Evolutionary conservation across 1,284 basidiomycete genomes (phyloP).

Genomic region (Lignosus rhinocerotis): DNA sequence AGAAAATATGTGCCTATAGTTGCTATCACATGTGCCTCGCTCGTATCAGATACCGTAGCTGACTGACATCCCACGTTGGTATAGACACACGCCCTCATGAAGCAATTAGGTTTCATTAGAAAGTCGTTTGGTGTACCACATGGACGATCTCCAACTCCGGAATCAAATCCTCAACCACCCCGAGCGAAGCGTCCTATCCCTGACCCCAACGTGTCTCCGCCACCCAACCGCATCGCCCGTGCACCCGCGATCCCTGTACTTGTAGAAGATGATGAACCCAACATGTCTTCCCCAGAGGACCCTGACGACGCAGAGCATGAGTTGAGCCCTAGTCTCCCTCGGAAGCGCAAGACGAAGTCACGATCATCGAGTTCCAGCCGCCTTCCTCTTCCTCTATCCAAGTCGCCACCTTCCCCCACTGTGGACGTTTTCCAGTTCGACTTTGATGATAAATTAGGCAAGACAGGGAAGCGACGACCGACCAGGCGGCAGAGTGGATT

Average conservation of each 20-base stretch:
- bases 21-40: neutral
- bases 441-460: slow-evolving; percentile 33
- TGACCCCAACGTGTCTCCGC: slow-evolving; percentile 48
- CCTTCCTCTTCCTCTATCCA: slow-evolving; percentile 46
- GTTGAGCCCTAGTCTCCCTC: slow-evolving; percentile 35
- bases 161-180: slow-evolving; percentile 45
- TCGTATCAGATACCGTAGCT: neutral
- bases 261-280: slow-evolving; percentile 62
- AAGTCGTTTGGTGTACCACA: slow-evolving; percentile 53
- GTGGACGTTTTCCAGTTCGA: slow-evolving; percentile 30
- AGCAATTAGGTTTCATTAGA: slow-evolving; percentile 65
- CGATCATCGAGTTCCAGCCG: slow-evolving; percentile 36
- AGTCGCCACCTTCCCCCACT: slow-evolving; percentile 31
- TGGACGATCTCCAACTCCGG: slow-evolving; percentile 34
- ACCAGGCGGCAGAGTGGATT: slow-evolving; percentile 69
- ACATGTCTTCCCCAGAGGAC: slow-evolving; percentile 36
- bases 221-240: slow-evolving; percentile 59
- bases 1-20: too few species aligned
- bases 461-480: slow-evolving; percentile 48
- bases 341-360: slow-evolving; percentile 34
- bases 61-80: slow-evolving; percentile 5
- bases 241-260: slow-evolving; percentile 68
- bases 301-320: slow-evolving; percentile 43
- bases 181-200: slow-evolving; percentile 44
- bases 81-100: slow-evolving; percentile 63